Conservation (phyloP, 1,284 basidiomycete genomes). For the Tilletiaria anomala region DNA sequence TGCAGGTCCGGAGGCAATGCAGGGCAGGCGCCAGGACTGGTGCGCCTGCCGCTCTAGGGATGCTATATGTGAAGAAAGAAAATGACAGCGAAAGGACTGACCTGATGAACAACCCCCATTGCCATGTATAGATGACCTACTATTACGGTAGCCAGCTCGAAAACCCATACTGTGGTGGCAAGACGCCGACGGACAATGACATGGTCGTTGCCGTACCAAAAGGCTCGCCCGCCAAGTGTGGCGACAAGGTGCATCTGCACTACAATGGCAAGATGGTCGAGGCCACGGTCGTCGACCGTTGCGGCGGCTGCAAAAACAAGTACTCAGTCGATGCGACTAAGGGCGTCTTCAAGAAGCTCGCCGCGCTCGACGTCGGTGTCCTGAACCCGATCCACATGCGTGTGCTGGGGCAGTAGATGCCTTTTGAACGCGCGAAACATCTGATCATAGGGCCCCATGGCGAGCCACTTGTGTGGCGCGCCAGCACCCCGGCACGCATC, state of each 20-base stretch:
- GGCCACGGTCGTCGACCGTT: constrained; percentile 25
- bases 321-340: constrained; percentile 25
- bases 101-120: too few species aligned
- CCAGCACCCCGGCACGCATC: too few species aligned
- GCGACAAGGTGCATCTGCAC: constrained; percentile 24
- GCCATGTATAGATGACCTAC: too few species aligned
- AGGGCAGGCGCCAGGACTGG: too few species aligned
- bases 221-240: constrained; percentile 24
- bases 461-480: too few species aligned
- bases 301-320: constrained; percentile 9
- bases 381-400: constrained; percentile 12
- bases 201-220: constrained; percentile 23
- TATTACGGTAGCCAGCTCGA: constrained; percentile 26
- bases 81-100: too few species aligned
- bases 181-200: constrained; percentile 17
- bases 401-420: too few species aligned
- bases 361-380: constrained; percentile 19
- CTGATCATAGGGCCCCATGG: too few species aligned
- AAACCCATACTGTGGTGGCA: constrained; percentile 32
- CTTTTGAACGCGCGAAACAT: too few species aligned
- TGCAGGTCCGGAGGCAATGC: too few species aligned
- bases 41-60: too few species aligned
- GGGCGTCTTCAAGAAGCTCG: constrained; percentile 26
- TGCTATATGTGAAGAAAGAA: too few species aligned
- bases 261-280: constrained; percentile 26